Evolutionary conservation across 2,329 filamentous ascomycete species (phyloP).

Genomic region (Fusarium sp.): DNA sequence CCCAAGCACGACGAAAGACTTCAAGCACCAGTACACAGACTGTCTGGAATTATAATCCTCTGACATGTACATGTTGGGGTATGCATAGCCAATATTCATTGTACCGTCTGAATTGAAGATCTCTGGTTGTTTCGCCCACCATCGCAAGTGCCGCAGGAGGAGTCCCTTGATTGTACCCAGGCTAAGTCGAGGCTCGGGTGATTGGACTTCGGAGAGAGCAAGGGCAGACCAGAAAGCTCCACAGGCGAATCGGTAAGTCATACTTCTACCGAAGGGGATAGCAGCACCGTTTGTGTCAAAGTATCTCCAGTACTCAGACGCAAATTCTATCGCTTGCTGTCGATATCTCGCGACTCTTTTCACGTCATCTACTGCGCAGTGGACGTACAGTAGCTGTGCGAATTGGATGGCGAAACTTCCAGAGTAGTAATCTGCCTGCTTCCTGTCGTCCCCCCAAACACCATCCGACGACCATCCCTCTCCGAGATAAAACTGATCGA

Average conservation of each 20-base stretch:
- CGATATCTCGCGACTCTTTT: conserved; percentile 42
- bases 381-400: not conserved
- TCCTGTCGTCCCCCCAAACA: conserved; percentile 47
- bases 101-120: conserved; percentile 62
- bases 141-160: conserved; percentile 60
- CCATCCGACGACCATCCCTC: conserved; percentile 62
- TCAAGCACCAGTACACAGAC: conserved; percentile 64
- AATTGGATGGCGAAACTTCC: conserved; percentile 3
- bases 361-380: not conserved
- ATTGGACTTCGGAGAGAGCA: conserved; percentile 52
- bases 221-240: conserved; percentile 60
- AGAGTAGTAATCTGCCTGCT: conserved; percentile 48
- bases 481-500: conserved; percentile 57
- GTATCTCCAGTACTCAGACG: conserved; percentile 56
- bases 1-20: conserved; percentile 57
- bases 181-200: conserved; percentile 56
- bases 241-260: conserved; percentile 63
- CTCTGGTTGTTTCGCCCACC: conserved; percentile 55
- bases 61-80: conserved; percentile 55
- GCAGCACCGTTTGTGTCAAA: conserved; percentile 59
- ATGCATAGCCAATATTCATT: conserved; percentile 55
- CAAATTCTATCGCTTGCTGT: conserved; percentile 38
- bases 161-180: conserved; percentile 58
- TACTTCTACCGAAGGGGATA: conserved; percentile 61
- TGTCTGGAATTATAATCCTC: conserved; percentile 68